Conservation (phyloP, 768 basidiomycete genomes). For the Polyporus arcularius region DNA sequence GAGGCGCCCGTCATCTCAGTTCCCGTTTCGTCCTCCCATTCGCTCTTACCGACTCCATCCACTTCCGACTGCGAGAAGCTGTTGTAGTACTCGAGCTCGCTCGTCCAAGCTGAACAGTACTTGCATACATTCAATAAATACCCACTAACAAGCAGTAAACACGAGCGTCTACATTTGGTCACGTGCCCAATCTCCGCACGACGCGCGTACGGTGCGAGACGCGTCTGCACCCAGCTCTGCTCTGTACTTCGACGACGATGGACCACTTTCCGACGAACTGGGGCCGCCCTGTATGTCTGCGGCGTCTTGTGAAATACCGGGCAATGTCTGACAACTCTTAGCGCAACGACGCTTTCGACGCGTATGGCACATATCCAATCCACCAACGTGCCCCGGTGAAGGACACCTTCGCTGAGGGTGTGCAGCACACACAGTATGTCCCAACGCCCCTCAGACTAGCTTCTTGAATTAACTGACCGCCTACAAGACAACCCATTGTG, state of each 20-base stretch:
- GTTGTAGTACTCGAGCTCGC: no score
- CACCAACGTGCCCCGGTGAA: constrained; percentile 50
- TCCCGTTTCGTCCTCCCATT: no score
- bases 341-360: constrained; percentile 77
- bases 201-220: no score
- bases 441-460: background rate
- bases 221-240: background rate
- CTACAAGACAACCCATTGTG: constrained; percentile 84
- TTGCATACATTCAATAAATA: no score
- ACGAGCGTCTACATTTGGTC: no score
- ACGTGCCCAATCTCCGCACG: no score
- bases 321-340: constrained; percentile 27
- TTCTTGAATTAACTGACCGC: background rate
- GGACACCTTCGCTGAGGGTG: constrained; percentile 62
- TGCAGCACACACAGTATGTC: constrained; percentile 80
- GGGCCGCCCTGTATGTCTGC: constrained; percentile 68
- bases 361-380: constrained; percentile 76
- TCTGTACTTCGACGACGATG: constrained; percentile 41
- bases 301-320: background rate
- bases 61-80: no score
- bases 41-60: no score
- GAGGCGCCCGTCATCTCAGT: no score
- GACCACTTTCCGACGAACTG: constrained; percentile 86
- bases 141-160: no score
- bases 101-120: no score